Evolutionary conservation across 495 filamentous ascomycete genomes (phyloP).

Genomic region (Pyronema omphalodes): DNA sequence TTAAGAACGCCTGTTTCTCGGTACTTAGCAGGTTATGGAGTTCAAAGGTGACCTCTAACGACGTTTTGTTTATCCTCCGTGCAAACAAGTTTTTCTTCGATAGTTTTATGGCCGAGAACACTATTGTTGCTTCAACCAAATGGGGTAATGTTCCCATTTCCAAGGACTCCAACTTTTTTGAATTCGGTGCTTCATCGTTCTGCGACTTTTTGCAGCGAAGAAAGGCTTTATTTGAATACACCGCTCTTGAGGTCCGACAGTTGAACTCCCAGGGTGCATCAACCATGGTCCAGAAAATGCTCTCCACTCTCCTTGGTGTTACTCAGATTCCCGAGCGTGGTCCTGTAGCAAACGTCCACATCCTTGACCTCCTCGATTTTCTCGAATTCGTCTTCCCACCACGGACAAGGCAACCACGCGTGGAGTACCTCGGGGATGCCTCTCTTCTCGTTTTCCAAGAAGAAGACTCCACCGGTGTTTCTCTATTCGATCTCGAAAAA

Average conservation of each 20-base stretch:
- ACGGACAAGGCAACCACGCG: slow-evolving; percentile 30
- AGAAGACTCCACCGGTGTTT: slow-evolving; percentile 17
- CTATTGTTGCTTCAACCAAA: slow-evolving; percentile 40
- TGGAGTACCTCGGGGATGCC: slow-evolving; percentile 40
- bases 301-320: slow-evolving; percentile 60
- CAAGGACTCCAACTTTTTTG: slow-evolving; percentile 43
- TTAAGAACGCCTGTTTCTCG: slow-evolving; percentile 59
- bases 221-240: slow-evolving; percentile 60
- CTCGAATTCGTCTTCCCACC: slow-evolving; percentile 47
- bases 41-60: slow-evolving; percentile 56
- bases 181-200: slow-evolving; percentile 42
- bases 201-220: slow-evolving; percentile 57
- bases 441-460: slow-evolving; percentile 22
- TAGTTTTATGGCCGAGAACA: slow-evolving; percentile 44
- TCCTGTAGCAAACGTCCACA: slow-evolving; percentile 42
- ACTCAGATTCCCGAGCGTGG: slow-evolving; percentile 37
- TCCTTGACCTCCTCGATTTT: slow-evolving; percentile 92
- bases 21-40: slow-evolving; percentile 66
- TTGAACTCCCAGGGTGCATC: slow-evolving; percentile 49
- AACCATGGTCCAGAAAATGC: slow-evolving; percentile 55
- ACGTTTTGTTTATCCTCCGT: slow-evolving; percentile 61
- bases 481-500: slow-evolving; percentile 23
- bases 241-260: slow-evolving; percentile 64
- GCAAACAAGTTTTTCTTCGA: slow-evolving; percentile 52
- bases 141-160: slow-evolving; percentile 36